Base-by-base conservation (phyloP, 2,329 filamentous ascomycete species). In the Claviceps purpurea region DNA sequence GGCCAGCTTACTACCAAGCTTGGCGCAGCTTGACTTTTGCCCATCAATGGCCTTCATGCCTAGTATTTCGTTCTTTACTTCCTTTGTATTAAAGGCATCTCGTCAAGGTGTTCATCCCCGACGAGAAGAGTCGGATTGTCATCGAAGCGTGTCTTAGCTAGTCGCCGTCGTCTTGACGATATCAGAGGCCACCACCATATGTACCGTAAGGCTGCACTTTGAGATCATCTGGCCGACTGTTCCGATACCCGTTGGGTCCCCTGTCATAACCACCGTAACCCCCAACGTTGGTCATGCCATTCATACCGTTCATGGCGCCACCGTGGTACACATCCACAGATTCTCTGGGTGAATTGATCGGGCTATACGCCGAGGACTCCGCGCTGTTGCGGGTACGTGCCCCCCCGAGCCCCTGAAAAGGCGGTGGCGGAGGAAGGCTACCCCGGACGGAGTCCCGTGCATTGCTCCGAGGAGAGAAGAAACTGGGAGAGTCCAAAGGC, bases 71-170 rank as follows among this genome's bases (percentile, higher is more conserved):
- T 73, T 75, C 26, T 78, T 78, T 55, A 94, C 82, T 53, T 81
- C 76, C 52, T 77, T 72, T 53, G 85, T 77, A 30, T 75, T 71
- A 34, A 78, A 78, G 57, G 34, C 80, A 81, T 51, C 78, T 76
- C 47, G 94, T 87, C 7, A 95, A 77, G n/a, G 82, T 79, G 67
- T 93, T 87, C 57, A 94, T 89, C 45, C 82, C 86, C 58, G 88
- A 81, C 26, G 93, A 84, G 54, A 95, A 76, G 3, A 82, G 72
- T 49, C 30, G 87, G 85, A 11, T 85, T 90, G 62, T 90, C 86
- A 62, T 93, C 86, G 39, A 94, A 78, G 63, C 89, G 90, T 54
- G 87, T 78, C 79, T 85, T 56, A 50, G 55, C 50, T 52, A 43
- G 10, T 22, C 44, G 10, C 52, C 54, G 55, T 57, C 52, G 59